Evolutionary conservation across 2,329 filamentous ascomycete species (phyloP).

Genomic region (Paecilomyces variotii): DNA sequence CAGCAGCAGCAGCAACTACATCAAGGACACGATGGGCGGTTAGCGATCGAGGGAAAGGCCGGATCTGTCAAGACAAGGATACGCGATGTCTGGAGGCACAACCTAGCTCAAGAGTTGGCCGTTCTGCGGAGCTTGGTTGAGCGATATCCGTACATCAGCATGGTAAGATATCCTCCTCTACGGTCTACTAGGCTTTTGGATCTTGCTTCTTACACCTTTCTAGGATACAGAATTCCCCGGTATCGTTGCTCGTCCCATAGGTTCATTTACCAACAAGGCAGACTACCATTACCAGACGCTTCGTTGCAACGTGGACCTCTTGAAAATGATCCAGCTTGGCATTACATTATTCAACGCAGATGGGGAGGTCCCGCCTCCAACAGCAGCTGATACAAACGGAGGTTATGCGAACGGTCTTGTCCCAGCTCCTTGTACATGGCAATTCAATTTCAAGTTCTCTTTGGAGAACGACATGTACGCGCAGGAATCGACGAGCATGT

Average conservation of each 20-base stretch:
- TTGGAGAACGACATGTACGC: constrained; percentile 97
- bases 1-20: constrained; percentile 51
- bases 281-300: constrained; percentile 99
- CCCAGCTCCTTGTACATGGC: constrained; percentile 83
- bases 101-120: constrained; percentile 85
- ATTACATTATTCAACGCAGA: constrained; percentile 88
- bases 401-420: constrained; percentile 45
- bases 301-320: constrained; percentile 90
- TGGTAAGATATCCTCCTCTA: constrained; percentile 57
- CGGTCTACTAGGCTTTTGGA: constrained; percentile 4
- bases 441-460: constrained; percentile 98
- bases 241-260: constrained; percentile 91
- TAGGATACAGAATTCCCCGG: constrained; percentile 99
- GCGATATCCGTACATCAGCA: constrained; percentile 91
- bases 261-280: constrained; percentile 85
- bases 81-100: constrained; percentile 92
- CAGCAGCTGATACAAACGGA: constrained; percentile 47
- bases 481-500: constrained; percentile 83
- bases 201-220: constrained; percentile 10
- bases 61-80: constrained; percentile 67
- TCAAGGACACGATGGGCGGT: constrained; percentile 44
- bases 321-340: constrained; percentile 96
- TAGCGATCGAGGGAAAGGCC: constrained; percentile 47
- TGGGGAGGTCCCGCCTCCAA: constrained; percentile 73
- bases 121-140: constrained; percentile 74